Base-by-base conservation (phyloP, 1,284 basidiomycete genomes). In the Neolentinus lepideus region DNA sequence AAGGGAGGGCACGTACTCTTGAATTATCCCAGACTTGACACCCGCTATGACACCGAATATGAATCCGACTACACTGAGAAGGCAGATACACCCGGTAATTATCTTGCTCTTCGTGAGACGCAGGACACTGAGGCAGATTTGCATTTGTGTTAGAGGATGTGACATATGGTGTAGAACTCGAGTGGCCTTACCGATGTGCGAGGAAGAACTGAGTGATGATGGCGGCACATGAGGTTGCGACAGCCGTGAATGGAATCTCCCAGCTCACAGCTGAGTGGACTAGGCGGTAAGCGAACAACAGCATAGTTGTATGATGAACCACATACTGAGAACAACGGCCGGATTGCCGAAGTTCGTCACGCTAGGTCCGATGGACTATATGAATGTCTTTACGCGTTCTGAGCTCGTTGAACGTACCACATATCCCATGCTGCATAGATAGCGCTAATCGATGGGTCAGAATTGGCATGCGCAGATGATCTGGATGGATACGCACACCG, bases 151-250 rank as follows among this genome's bases (percentile, higher is more conserved):
- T 14, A 10, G 52, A 45, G 25, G 46, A 31, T 31, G 29, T 27
- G 24, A 43, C 25, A 6, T 1, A 11, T 21, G 31, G 29, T 22
- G 22, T 11, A n/a, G 45, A 4, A 36, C n/a, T n/a, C n/a, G n/a
- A n/a, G n/a, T n/a, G n/a, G 22, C 59, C 65, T 24, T 53, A 75
- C 75, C 74, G 71, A 63, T 75, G 71, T 14, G 69, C 71, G 47
- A 77, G 65, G 64, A 76, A 76, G 31, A 67, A 57, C 58, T 79
- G 77, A 0, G 76, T 74, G 16, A 73, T 59, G 38, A 78, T 62
- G 8, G 77, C 75, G 21, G 73, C 71, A 6, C 74, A 60, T 0
- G 74, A 68, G 1, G 74, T 77, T 3, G 72, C 71, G 21, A 72
- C 62, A 3, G 75, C 74, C 0, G 75, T 78, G 56, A 77, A 74